phyloP scores from a whole-genome alignment of 1,284 basidiomycete genomes.

The Leccinum olivaceoglutinosum region DNA sequence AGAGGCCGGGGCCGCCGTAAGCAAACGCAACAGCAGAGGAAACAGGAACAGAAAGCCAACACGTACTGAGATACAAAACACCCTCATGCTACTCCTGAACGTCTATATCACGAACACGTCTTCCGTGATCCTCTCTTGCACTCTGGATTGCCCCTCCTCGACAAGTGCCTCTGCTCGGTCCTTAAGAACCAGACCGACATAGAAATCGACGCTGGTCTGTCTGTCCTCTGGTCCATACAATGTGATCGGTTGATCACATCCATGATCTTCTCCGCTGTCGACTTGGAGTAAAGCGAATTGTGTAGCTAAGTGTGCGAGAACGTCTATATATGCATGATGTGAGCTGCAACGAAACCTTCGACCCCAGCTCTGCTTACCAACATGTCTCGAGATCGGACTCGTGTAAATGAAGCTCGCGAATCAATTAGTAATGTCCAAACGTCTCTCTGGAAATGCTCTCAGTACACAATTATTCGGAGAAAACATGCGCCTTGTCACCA shows the following conservation, averaged over 20 bases:
- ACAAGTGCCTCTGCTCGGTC: conserved; percentile 48
- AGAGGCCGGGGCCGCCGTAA: conserved; percentile 2
- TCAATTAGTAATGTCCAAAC: conserved; percentile 87
- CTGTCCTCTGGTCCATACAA: conserved; percentile 96
- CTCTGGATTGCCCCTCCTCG: conserved; percentile 11
- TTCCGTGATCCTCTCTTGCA: conserved; percentile 49
- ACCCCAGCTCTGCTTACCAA: conserved; percentile 48
- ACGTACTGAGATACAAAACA: conserved; percentile 90
- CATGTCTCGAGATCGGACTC: conserved; percentile 88
- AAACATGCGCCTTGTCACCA: conserved; percentile 93
- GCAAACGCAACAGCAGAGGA: not conserved
- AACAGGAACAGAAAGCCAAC: conserved; percentile 1
- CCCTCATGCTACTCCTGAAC: conserved; percentile 92
- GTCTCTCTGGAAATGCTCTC: conserved; percentile 90
- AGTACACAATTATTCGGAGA: too few relatives aligned
- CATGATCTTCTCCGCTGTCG: conserved; percentile 84
- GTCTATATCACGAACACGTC: conserved; percentile 94
- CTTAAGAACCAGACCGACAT: conserved; percentile 90
- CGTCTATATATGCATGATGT: not conserved
- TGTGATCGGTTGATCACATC: conserved; percentile 90
- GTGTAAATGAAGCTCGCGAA: conserved; percentile 96
- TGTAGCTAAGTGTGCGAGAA: conserved; percentile 80
- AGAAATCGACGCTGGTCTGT: conserved; percentile 94
- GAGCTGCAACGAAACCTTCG: not conserved
- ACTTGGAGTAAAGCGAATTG: conserved; percentile 82